phyloP scores from a whole-genome alignment of 2,329 filamentous ascomycete genomes.

The Pyricularia sp. region DNA sequence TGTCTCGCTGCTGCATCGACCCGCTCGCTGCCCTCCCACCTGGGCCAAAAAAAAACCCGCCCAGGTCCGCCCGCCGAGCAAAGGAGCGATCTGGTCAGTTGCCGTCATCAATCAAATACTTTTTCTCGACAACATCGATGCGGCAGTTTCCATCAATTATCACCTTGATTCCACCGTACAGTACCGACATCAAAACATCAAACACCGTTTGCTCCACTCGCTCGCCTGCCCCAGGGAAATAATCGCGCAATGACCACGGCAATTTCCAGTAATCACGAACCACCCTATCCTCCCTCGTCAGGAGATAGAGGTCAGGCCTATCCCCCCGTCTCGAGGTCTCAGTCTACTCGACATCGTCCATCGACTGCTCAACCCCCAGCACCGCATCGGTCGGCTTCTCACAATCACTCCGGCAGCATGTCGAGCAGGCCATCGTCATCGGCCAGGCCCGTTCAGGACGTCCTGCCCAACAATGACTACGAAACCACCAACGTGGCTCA shows the following conservation, averaged over 20 bases:
- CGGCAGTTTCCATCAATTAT: neutral
- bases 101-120: neutral
- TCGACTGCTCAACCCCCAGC: conserved; percentile 17
- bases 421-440: conserved; percentile 23
- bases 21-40: neutral
- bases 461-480: conserved; percentile 56
- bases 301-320: conserved; percentile 16
- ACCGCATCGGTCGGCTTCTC: conserved; percentile 15
- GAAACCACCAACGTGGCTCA: conserved; percentile 60
- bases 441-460: conserved; percentile 31
- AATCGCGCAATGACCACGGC: conserved; percentile 23
- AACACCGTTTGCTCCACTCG: conserved; percentile 1
- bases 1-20: neutral
- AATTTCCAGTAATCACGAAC: conserved; percentile 21
- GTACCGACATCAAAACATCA: neutral
- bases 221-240: neutral
- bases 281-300: conserved; percentile 19
- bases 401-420: conserved; percentile 13
- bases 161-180: neutral
- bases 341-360: conserved; percentile 24
- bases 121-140: neutral
- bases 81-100: neutral
- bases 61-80: neutral
- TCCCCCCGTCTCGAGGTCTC: conserved; percentile 20
- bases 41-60: neutral